Conservation (phyloP, 2,329 filamentous ascomycete species). For the Verticillium isaacii region DNA sequence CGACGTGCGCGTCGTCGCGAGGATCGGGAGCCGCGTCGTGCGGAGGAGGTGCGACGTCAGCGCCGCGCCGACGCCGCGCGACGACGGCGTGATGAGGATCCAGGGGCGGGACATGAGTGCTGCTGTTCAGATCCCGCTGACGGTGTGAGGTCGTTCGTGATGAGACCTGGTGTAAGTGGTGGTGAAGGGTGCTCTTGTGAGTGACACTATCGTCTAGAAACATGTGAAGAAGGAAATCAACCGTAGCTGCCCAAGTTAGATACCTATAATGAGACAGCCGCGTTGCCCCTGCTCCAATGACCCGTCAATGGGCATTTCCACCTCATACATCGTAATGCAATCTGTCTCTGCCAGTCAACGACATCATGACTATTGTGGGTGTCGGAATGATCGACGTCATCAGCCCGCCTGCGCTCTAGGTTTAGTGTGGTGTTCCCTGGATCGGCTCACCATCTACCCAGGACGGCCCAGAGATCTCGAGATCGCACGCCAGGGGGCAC, state of each 20-base stretch:
- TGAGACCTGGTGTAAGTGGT: background rate
- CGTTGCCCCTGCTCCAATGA: too few species aligned
- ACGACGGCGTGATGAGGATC: slow-evolving; percentile 43
- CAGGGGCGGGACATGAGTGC: slow-evolving; percentile 40
- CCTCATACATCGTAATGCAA: slow-evolving; percentile 1
- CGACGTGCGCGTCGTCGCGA: slow-evolving; percentile 37
- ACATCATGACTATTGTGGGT: slow-evolving; percentile 12
- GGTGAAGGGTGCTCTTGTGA: too few species aligned
- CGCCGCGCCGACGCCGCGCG: slow-evolving; percentile 42
- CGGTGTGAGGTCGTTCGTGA: background rate
- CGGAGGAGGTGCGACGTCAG: slow-evolving; percentile 44
- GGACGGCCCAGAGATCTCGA: background rate
- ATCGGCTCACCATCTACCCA: too few species aligned
- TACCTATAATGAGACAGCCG: too few species aligned
- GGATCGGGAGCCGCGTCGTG: slow-evolving; percentile 41
- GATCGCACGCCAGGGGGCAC: too few species aligned
- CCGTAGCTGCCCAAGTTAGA: too few species aligned
- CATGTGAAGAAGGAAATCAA: too few species aligned
- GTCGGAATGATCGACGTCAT: slow-evolving; percentile 8
- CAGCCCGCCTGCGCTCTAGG: background rate
- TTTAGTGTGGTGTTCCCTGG: background rate
- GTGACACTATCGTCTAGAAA: too few species aligned
- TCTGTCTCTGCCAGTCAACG: slow-evolving; percentile 3
- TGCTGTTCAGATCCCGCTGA: too few species aligned
- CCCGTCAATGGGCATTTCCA: slow-evolving; percentile 1